Conservation (phyloP, 2,329 filamentous ascomycete genomes). For the Cryoendolithus antarcticus region DNA sequence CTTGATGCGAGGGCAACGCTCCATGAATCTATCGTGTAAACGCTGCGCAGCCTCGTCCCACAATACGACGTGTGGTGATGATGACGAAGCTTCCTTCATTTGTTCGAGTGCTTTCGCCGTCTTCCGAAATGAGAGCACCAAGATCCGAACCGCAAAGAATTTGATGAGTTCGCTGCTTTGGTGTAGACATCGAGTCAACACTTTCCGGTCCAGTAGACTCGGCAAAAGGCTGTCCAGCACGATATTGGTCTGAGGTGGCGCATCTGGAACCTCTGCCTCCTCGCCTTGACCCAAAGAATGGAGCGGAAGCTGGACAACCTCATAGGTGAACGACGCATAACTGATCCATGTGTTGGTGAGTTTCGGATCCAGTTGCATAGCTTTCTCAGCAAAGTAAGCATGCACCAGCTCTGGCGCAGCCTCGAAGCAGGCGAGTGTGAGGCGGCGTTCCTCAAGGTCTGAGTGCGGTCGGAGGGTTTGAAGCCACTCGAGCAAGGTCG, state of each 20-base stretch:
- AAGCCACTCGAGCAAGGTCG: constrained; percentile 64
- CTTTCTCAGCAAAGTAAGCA: constrained; percentile 72
- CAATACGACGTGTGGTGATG: constrained; percentile 19
- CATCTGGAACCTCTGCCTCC: constrained; percentile 39
- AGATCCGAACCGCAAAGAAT: constrained; percentile 70
- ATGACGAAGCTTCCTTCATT: constrained; percentile 35
- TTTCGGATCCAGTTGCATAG: constrained; percentile 82
- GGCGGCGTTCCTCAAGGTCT: constrained; percentile 65
- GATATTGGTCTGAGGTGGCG: constrained; percentile 67
- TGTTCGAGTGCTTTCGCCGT: constrained; percentile 51
- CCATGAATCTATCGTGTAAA: constrained; percentile 62
- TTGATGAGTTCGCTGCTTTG: constrained; percentile 67
- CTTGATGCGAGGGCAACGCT: constrained; percentile 69
- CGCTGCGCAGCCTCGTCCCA: constrained; percentile 61
- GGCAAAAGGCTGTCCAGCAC: constrained; percentile 81
- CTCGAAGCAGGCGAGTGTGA: constrained; percentile 67
- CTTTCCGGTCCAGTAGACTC: constrained; percentile 66
- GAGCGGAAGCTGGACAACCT: constrained; percentile 61
- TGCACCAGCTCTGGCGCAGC: constrained; percentile 76
- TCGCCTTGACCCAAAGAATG: constrained; percentile 55
- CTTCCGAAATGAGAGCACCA: constrained; percentile 71
- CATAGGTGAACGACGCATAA: constrained; percentile 79
- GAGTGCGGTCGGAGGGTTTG: constrained; percentile 73
- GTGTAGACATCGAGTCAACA: constrained; percentile 65
- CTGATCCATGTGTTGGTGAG: constrained; percentile 90